A percentile compares a stretch with the other conserved stretches of the same genome.
phyloP scores from a whole-genome alignment of 768 basidiomycete species.

The Scleroderma bovista region DNA sequence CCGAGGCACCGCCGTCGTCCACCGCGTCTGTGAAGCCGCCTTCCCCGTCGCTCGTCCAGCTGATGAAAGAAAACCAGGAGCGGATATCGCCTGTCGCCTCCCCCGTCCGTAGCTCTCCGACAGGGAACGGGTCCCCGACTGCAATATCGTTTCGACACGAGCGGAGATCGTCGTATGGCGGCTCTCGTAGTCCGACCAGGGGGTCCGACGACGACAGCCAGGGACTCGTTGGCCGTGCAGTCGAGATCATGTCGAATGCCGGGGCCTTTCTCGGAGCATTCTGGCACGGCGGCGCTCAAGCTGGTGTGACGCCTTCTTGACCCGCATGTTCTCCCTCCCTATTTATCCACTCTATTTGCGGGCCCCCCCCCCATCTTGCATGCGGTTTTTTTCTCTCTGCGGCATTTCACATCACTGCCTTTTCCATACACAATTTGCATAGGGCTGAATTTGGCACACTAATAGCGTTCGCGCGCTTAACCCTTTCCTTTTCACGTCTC shows the following conservation, averaged over 20 bases:
- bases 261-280: slow-evolving; percentile 68
- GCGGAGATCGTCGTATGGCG: slow-evolving; percentile 13
- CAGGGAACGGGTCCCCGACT: slow-evolving; percentile 35
- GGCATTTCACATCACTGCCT: slow-evolving; percentile 11
- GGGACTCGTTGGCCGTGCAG: slow-evolving; percentile 57
- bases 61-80: slow-evolving; percentile 31
- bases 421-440: slow-evolving; percentile 3
- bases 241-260: slow-evolving; percentile 76
- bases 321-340: slow-evolving; percentile 1
- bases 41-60: slow-evolving; percentile 9
- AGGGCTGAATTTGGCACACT: slow-evolving; percentile 9
- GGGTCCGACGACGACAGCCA: slow-evolving; percentile 24
- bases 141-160: slow-evolving; percentile 4
- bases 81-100: slow-evolving; percentile 43
- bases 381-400: neutral
- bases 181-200: slow-evolving; percentile 23
- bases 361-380: neutral
- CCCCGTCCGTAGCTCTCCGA: slow-evolving; percentile 48
- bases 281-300: slow-evolving; percentile 35
- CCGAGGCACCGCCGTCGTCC: slow-evolving; percentile 9
- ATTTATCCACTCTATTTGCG: slow-evolving; percentile 27
- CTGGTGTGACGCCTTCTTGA: slow-evolving; percentile 19
- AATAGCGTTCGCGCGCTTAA: slow-evolving; percentile 20
- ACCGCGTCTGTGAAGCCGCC: slow-evolving; percentile 13
- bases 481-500: slow-evolving; percentile 2